Percentiles rank a stretch among this genome's conserved stretches.
These are phyloP conservation scores for Ailanthus altissimus DNA, from an alignment of 345 rosid species.

Conservation along the genomic window DNA sequence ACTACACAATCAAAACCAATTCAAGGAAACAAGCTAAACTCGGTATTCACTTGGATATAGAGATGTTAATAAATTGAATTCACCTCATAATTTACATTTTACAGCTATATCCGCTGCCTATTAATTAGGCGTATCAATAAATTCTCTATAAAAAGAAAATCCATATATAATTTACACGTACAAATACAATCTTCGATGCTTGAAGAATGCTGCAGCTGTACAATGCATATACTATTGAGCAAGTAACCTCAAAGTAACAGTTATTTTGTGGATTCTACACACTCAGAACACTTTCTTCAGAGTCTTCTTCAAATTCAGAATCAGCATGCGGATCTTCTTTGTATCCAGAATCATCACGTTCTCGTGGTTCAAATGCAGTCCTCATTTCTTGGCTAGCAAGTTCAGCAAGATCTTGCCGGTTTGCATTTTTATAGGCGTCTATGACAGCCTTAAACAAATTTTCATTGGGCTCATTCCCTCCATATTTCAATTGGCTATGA, in stretches of 20 bases:
- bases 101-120: background rate
- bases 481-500: slow-evolving; percentile 53
- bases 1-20: background rate
- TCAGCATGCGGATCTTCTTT: slow-evolving; percentile 29
- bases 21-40: background rate
- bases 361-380: slow-evolving; percentile 44
- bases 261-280: background rate
- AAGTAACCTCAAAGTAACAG: background rate
- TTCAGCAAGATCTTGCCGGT: slow-evolving; percentile 70
- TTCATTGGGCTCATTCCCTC: slow-evolving; percentile 55
- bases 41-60: background rate
- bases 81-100: background rate
- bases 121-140: background rate
- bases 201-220: slow-evolving; percentile 13
- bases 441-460: slow-evolving; percentile 64
- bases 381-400: slow-evolving; percentile 66
- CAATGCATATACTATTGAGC: background rate
- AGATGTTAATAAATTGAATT: background rate
- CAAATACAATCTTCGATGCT: slow-evolving; percentile 6
- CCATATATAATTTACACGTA: background rate
- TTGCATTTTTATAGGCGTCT: slow-evolving; percentile 57
- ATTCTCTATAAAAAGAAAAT: background rate
- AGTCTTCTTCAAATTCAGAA: slow-evolving; percentile 29
- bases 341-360: slow-evolving; percentile 30
- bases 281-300: slow-evolving; percentile 15